A percentile compares a stretch with the other conserved stretches of the same genome.
These are phyloP conservation scores for Colletotrichum coccodes DNA, from an alignment of 2,329 filamentous ascomycete genomes.

Conservation along the genomic window DNA sequence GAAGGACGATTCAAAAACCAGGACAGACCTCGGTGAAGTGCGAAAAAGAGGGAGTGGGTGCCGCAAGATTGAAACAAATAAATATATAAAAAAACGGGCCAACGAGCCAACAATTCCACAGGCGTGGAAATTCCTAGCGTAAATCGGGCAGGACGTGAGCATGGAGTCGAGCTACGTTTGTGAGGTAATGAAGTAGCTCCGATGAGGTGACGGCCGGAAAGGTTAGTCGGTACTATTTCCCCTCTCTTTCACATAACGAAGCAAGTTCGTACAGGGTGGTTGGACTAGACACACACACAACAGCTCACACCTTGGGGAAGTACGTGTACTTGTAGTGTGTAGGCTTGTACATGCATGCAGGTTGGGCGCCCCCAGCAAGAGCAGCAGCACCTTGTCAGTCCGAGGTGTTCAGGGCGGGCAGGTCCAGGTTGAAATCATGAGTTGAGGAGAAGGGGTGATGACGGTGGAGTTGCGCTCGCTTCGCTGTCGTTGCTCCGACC, in stretches of 20 bases:
- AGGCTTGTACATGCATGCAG: slow-evolving; percentile 10
- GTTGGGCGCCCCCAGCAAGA: slow-evolving; percentile 6
- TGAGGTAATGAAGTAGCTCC: slow-evolving; percentile 4
- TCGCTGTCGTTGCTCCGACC: background rate
- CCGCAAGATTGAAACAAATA: slow-evolving; percentile 12
- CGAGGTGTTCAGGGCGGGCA: background rate
- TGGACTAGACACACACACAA: slow-evolving; percentile 2
- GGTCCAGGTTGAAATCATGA: background rate
- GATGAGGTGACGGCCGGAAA: background rate
- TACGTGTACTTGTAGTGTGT: slow-evolving; percentile 24
- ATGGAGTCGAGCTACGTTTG: slow-evolving; percentile 24
- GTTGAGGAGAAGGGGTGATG: slow-evolving; percentile 4
- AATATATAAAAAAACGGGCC: slow-evolving; percentile 10
- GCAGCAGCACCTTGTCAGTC: slow-evolving; percentile 22
- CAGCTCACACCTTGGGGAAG: background rate
- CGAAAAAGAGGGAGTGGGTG: slow-evolving; percentile 9
- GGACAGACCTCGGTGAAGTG: slow-evolving; percentile 13
- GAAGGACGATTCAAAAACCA: slow-evolving; percentile 17
- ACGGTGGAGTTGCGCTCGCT: slow-evolving; percentile 24
- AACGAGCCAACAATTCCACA: slow-evolving; percentile 9
- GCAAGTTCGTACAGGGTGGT: background rate
- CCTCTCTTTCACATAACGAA: background rate
- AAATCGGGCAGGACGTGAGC: slow-evolving; percentile 10
- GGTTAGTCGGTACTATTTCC: slow-evolving; percentile 8
- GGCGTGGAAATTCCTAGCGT: slow-evolving; percentile 7